Percentiles rank a stretch among this genome's conserved stretches.
phyloP scores from a whole-genome alignment of 1,284 basidiomycete genomes.

The Moesziomyces globuligerus region DNA sequence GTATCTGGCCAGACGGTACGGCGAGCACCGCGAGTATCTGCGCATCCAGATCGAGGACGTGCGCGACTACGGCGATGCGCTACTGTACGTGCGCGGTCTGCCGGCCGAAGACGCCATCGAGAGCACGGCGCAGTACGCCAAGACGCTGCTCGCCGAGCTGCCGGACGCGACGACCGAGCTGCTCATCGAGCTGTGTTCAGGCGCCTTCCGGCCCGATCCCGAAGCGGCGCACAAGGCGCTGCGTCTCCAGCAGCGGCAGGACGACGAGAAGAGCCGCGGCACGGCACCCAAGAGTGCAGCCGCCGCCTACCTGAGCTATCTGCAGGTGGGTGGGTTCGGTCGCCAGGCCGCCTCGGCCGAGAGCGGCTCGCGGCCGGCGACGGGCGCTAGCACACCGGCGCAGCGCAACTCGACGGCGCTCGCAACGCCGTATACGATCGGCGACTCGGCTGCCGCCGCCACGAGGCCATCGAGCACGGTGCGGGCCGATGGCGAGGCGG shows the following conservation, averaged over 20 bases:
- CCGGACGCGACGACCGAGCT: constrained; percentile 89
- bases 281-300: constrained; percentile 21
- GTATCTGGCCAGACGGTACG: constrained; percentile 91
- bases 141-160: constrained; percentile 77
- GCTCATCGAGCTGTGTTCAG: constrained; percentile 90
- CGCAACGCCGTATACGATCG: constrained; percentile 34
- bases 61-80: constrained; percentile 81
- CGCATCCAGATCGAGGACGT: constrained; percentile 94
- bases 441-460: neutral
- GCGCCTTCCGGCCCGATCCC: constrained; percentile 66
- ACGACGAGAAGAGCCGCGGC: constrained; percentile 3
- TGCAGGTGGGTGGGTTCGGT: constrained; percentile 50
- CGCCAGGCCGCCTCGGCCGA: constrained; percentile 9
- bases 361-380: constrained; percentile 8
- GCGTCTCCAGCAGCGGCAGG: neutral
- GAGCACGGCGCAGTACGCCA: constrained; percentile 66
- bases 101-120: constrained; percentile 74
- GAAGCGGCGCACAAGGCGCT: constrained; percentile 7
- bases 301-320: constrained; percentile 50
- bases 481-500: constrained; percentile 9
- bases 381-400: constrained; percentile 16
- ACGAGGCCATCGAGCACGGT: constrained; percentile 23
- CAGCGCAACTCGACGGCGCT: constrained; percentile 27
- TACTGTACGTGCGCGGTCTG: constrained; percentile 81
- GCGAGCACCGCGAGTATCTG: constrained; percentile 89